Evolutionary conservation across 2,329 filamentous ascomycete species (phyloP).

Genomic region (Exophiala sp.): DNA sequence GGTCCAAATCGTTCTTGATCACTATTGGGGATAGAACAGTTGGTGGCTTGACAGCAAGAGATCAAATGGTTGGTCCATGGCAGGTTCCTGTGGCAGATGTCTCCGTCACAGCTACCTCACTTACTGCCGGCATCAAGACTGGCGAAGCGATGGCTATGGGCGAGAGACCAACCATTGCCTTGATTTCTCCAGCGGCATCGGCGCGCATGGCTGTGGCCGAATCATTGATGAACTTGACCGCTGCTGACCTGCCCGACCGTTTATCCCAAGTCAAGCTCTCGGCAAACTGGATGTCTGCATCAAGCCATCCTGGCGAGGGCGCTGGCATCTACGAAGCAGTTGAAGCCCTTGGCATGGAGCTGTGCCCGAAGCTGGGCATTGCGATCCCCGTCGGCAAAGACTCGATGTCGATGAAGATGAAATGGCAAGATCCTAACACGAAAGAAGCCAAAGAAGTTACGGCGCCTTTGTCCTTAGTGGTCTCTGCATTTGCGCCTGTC

Average conservation of each 20-base stretch:
- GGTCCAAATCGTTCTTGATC: conserved; percentile 96
- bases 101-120: conserved; percentile 79
- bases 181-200: conserved; percentile 84
- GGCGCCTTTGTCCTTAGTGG: conserved; percentile 82
- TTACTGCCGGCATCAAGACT: conserved; percentile 64
- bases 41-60: conserved; percentile 77
- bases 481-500: conserved; percentile 84
- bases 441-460: conserved; percentile 76
- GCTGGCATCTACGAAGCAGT: conserved; percentile 91
- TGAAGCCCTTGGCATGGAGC: conserved; percentile 82
- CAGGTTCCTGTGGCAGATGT: conserved; percentile 91
- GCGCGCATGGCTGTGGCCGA: conserved; percentile 96
- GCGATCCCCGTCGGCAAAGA: conserved; percentile 97
- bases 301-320: conserved; percentile 84
- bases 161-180: conserved; percentile 78
- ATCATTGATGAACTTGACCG: conserved; percentile 85
- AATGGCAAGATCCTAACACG: conserved; percentile 69
- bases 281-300: conserved; percentile 99
- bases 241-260: conserved; percentile 66
- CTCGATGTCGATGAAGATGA: conserved; percentile 98
- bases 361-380: conserved; percentile 84
- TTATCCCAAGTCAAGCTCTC: conserved; percentile 78
- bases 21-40: conserved; percentile 93
- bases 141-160: conserved; percentile 99
- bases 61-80: conserved; percentile 96